Evolutionary conservation across 805 yeast genomes (phyloP), one percentile per base, ranked within the genome.

Genomic region (Kuraishia hungarica): DNA sequence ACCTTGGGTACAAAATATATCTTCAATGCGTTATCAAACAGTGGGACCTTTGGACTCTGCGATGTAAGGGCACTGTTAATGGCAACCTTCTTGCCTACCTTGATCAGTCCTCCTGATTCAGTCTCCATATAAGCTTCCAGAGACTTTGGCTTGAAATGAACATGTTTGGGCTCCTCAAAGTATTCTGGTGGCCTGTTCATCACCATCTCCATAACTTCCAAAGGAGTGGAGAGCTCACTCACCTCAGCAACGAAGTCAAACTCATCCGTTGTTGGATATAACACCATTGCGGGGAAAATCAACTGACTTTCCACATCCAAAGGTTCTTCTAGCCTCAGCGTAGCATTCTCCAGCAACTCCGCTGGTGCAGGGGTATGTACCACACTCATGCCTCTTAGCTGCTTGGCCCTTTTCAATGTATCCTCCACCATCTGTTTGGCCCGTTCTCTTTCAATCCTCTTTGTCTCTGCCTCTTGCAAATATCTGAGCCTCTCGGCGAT

Each of bases 101-200:
- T 90, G 50, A 90, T 84, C 57, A 93, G 75, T 0, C 97, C 97
- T 53, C 97, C 97, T 1, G 82, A 64, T 35, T 72, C 76, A 0
- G 97, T 89, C 67, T 89, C 97, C 83, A 89, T 83, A 68, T 77
- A 93, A 5, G 86, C 86, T 53, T 87, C 85, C 24, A 91, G 70
- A 54, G 79, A 79, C 59, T 79, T 81, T 2, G 79, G 68, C 0
- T 75, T 71, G 66, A 90, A 89, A 57, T 83, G 79, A 26, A 60
- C 60, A 60, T 86, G 90, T 59, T 78, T 80, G 5, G 85, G 84
- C 49, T 78, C 81, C 50, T 76, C 78, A 63, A 84, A 86, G 85
- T 88, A 89, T 48, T 80, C 80, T 7, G 78, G 78, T 2, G 92
- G 91, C 63, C 91, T 78, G 49, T 83, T 77, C 65, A 83, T 70